These are phyloP conservation scores for Spathaspora boniae DNA, from an alignment of 805 yeast genomes.

Conservation along the genomic window DNA sequence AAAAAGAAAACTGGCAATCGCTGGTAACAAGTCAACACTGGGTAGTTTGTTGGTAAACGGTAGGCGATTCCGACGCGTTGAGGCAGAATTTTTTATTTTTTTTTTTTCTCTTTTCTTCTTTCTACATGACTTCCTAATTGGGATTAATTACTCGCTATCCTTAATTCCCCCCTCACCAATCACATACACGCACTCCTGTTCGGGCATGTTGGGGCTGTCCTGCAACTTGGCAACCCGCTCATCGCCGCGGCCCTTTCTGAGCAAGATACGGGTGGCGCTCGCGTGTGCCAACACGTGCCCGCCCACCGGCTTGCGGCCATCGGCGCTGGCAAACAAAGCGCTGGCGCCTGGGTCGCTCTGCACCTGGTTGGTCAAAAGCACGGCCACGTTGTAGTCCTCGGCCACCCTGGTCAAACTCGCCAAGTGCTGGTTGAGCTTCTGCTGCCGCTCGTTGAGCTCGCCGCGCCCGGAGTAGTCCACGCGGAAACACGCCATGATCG, in stretches of 20 bases:
- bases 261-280: slow-evolving; percentile 14
- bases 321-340: slow-evolving; percentile 15
- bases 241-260: slow-evolving; percentile 15
- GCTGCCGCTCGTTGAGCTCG: slow-evolving; percentile 16
- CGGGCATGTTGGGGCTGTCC: slow-evolving; percentile 17
- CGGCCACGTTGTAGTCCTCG: slow-evolving; percentile 16
- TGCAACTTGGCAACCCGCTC: slow-evolving; percentile 16
- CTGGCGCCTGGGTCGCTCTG: slow-evolving; percentile 18
- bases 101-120: not conserved
- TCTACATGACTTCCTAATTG: slow-evolving; percentile 22
- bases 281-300: slow-evolving; percentile 17
- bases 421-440: slow-evolving; percentile 15
- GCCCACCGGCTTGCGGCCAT: slow-evolving; percentile 16
- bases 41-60: no score
- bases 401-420: slow-evolving; percentile 12
- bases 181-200: slow-evolving; percentile 15
- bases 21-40: no score
- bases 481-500: slow-evolving; percentile 15
- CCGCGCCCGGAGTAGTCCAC: slow-evolving; percentile 16
- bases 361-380: slow-evolving; percentile 15
- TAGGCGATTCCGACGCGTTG: no score
- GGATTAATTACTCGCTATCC: slow-evolving; percentile 22
- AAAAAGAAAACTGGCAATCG: not conserved
- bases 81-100: not conserved
- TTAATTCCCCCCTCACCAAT: slow-evolving; percentile 15